Conservation (phyloP, 306 rosid species). For the Carpinus fangiana region DNA sequence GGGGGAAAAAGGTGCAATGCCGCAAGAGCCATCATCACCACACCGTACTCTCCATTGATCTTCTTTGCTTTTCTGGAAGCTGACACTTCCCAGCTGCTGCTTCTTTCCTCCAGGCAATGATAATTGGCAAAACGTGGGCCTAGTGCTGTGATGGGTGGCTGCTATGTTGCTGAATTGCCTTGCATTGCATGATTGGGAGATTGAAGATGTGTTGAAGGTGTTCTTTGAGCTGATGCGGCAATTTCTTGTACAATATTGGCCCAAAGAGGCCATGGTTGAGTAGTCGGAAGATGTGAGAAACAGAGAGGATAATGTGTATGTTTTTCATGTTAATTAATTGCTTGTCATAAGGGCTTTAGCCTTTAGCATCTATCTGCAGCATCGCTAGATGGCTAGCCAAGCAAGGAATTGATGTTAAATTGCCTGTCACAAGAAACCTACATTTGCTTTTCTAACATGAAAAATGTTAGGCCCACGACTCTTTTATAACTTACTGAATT, state of each 20-base stretch:
- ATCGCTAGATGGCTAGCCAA: not conserved
- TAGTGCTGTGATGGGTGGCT: not conserved
- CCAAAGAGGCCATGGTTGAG: constrained; percentile 39
- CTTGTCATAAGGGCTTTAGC: constrained; percentile 3
- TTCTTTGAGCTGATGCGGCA: constrained; percentile 15
- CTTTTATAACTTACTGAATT: too few species aligned
- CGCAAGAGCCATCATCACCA: constrained; percentile 41
- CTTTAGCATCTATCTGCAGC: not conserved
- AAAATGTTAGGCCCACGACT: too few species aligned
- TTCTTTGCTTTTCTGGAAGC: not conserved
- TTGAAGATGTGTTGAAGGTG: constrained; percentile 19
- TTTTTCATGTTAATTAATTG: not conserved
- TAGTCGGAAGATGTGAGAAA: not conserved
- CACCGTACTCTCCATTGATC: constrained; percentile 40
- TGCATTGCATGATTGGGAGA: constrained; percentile 22
- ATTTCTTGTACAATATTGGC: constrained; percentile 19
- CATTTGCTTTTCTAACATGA: not conserved
- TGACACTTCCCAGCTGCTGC: not conserved
- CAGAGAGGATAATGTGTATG: not conserved
- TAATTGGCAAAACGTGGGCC: constrained; percentile 11
- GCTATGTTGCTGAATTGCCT: constrained; percentile 1
- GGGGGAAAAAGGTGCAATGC: constrained; percentile 21
- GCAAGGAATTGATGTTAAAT: constrained; percentile 13
- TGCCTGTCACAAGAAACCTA: not conserved
- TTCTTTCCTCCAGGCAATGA: constrained; percentile 2